Evolutionary conservation across 2,329 filamentous ascomycete genomes (phyloP).

Genomic region (Colletotrichum costaricense): DNA sequence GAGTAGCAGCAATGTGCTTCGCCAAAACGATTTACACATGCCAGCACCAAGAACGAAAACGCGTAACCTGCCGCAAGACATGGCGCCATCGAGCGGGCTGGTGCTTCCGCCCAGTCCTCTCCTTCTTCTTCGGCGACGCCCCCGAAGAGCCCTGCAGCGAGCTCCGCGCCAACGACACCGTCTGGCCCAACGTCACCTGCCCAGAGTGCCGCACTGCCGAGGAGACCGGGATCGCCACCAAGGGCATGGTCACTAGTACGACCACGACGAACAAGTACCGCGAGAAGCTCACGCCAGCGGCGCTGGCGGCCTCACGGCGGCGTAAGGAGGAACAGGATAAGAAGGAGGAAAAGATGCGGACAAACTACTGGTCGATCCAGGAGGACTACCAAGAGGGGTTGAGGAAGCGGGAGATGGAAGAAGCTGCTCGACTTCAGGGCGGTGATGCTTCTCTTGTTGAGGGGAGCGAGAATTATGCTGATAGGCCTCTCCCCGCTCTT

Average conservation of each 20-base stretch:
- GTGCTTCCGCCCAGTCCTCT: constrained; percentile 16
- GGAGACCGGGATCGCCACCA: constrained; percentile 1
- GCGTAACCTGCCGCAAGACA: constrained; percentile 19
- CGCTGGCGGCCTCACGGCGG: background rate
- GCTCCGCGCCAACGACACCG: background rate
- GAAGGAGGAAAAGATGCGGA: background rate
- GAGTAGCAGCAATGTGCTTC: constrained; percentile 28
- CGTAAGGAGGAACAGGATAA: constrained; percentile 7
- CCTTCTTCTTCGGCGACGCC: constrained; percentile 25
- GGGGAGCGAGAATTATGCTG: background rate
- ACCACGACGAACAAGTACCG: constrained; percentile 5
- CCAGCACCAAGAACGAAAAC: constrained; percentile 10
- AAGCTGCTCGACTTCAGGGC: background rate
- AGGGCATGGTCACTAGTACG: background rate
- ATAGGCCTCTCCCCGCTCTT: background rate
- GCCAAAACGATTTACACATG: constrained; percentile 14
- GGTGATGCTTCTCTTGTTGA: too few relatives aligned
- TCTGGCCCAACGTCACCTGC: background rate
- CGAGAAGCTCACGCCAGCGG: background rate
- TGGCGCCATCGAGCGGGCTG: constrained; percentile 9
- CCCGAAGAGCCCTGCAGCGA: constrained; percentile 15
- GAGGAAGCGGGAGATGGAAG: background rate
- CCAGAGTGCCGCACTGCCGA: constrained; percentile 20
- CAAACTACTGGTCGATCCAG: background rate
- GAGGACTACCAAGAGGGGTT: background rate